Evolutionary conservation across 257 asterid species (phyloP), one percentile per base, ranked within the genome.

Genomic region (Leonotis leonurus): DNA sequence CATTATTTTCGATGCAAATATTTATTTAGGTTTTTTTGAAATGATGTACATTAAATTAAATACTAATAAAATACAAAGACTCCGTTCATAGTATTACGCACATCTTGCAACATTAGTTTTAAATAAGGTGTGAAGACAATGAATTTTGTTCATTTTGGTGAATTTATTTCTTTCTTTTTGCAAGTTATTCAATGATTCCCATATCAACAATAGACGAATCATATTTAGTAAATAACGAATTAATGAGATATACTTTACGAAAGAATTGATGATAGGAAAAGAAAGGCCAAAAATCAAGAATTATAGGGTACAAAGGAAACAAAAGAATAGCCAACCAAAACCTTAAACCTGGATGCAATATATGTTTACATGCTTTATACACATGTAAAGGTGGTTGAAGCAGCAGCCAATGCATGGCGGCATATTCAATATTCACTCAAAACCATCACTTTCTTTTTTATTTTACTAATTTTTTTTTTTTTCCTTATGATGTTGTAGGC

Each of bases 351-450:
- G 74, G 58, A 72, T 64, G 75, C 56, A 68, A 62, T n/a, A n/a
- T n/a, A n/a, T 40, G 40, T 37, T n/a, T 68, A 60, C 65, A 66
- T 65, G 22, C 8, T 62, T 53, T 32, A 3, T 32, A 70, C 83
- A 78, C 80, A 25, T 78, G 83, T 73, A 73, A 74, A 53, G 70
- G 37, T 52, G 56, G 30, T 39, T 0, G 58, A 4, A 43, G 36
- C 71, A 48, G 72, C 68, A 57, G 25, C 72, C 73, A 67, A 53
- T 72, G 81, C 81, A 77, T 72, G 78, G 48, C 46, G 70, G 32
- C 54, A 21, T 4, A n/a, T 55, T 26, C 48, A 9, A 43, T 5
- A 44, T 13, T 13, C 65, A 74, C 5, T 37, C 25, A 13, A 8
- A 33, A n/a, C 22, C 5, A 29, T 58, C 39, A 4, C 25, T 13